Evolutionary conservation across 2,329 filamentous ascomycete species (phyloP).

Genomic region (Sphaerulina vaccinii): DNA sequence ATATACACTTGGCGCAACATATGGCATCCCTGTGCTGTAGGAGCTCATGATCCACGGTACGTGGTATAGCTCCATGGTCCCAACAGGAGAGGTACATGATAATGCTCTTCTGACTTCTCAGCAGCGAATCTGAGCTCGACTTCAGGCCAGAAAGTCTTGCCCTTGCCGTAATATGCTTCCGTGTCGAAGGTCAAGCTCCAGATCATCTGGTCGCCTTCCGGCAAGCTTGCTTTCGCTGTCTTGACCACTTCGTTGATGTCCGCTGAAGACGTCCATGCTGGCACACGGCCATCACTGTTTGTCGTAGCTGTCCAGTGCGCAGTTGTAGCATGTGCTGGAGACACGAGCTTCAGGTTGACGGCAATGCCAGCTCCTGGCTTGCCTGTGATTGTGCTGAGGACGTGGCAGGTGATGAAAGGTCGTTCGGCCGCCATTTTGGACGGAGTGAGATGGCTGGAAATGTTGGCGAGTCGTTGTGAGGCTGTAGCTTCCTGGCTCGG

Average conservation of each 20-base stretch:
- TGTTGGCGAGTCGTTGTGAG: conserved; percentile 13
- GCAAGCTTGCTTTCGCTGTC: conserved; percentile 33
- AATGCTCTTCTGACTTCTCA: conserved; percentile 57
- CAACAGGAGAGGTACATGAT: conserved; percentile 75
- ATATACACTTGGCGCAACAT: not conserved
- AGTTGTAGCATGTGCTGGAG: conserved; percentile 37
- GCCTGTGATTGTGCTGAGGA: conserved; percentile 78
- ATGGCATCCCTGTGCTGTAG: not conserved
- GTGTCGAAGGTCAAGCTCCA: conserved; percentile 75
- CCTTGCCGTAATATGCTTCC: conserved; percentile 65
- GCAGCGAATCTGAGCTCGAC: conserved; percentile 56
- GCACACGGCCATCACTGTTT: conserved; percentile 73
- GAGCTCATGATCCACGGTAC: conserved; percentile 68
- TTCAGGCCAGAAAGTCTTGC: conserved; percentile 58
- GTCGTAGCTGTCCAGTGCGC: conserved; percentile 64
- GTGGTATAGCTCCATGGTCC: conserved; percentile 80
- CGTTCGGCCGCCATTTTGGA: conserved; percentile 26
- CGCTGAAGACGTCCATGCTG: conserved; percentile 59
- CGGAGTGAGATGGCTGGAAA: conserved; percentile 15
- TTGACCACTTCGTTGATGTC: conserved; percentile 41
- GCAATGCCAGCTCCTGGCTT: conserved; percentile 65
- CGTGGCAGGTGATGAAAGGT: conserved; percentile 76
- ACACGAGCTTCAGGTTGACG: conserved; percentile 60
- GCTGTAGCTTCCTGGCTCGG: not conserved
- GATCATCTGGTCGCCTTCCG: conserved; percentile 47